Conservation (phyloP, 345 rosid species). For the Camelina neglecta region DNA sequence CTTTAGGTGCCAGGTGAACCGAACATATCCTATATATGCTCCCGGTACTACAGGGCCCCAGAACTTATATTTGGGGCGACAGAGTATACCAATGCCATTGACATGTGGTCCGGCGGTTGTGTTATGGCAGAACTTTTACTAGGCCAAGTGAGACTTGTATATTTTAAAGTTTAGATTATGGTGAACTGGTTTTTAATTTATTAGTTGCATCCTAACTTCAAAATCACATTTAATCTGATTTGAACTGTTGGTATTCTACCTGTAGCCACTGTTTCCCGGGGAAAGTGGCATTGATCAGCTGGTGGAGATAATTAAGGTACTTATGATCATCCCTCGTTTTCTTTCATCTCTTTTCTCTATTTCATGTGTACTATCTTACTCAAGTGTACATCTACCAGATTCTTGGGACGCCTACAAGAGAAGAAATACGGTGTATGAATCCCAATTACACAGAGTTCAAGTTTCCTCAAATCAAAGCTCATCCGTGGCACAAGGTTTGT, state of each 20-base stretch:
- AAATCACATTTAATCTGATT: slow-evolving; percentile 6
- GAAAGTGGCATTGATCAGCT: slow-evolving; percentile 98
- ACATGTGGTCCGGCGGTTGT: slow-evolving; percentile 98
- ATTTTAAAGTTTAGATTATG: background rate
- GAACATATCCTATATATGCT: slow-evolving; percentile 95
- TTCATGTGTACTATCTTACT: slow-evolving; percentile 7
- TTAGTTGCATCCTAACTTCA: background rate
- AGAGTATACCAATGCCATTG: slow-evolving; percentile 94
- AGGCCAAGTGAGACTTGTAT: slow-evolving; percentile 72
- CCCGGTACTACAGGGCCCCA: slow-evolving; percentile 97
- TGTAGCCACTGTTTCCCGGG: slow-evolving; percentile 96
- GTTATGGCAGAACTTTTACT: slow-evolving; percentile 96
- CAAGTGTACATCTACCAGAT: slow-evolving; percentile 53
- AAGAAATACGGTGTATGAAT: slow-evolving; percentile 99
- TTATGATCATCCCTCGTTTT: slow-evolving; percentile 1
- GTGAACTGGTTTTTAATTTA: background rate
- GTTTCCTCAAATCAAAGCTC: slow-evolving; percentile 99
- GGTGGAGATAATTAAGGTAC: slow-evolving; percentile 96
- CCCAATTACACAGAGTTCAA: slow-evolving; percentile 94
- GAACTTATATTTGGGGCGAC: slow-evolving; percentile 99
- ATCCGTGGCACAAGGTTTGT: slow-evolving; percentile 93
- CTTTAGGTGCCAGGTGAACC: slow-evolving; percentile 95
- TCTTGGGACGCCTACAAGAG: slow-evolving; percentile 95
- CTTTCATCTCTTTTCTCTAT: background rate
- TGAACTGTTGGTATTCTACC: slow-evolving; percentile 26